Base-by-base conservation (phyloP, 2,329 filamentous ascomycete species). In the Mycogone perniciosa region DNA sequence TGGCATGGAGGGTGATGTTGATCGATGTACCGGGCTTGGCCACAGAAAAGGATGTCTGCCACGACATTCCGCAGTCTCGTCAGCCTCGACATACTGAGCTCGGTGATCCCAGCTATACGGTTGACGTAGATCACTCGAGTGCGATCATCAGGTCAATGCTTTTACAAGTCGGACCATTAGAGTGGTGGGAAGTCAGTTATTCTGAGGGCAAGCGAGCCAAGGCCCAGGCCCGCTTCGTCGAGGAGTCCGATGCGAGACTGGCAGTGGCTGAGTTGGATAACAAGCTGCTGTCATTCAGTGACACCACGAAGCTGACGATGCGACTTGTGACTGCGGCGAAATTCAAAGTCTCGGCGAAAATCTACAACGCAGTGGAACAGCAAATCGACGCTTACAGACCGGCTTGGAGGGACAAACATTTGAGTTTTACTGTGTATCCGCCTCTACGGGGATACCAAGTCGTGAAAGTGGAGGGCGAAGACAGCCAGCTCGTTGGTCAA, bases 171-270 rank as follows among this genome's bases (percentile, higher is more conserved):
- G 71, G 70, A 0, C 59, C 62, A 0, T 46, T 74, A 2, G 67
- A 71, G 52, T 61, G 56, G 46, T 71, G 67, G 64, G 61, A 65
- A 26, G 52, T 62, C 1, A 48, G 47, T 1, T 55, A 58, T 6
- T 41, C 52, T 4, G 47, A 54, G 0, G 62, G 62, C 2, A 72
- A 68, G 49, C 62, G 71, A 2, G 51, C 68, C 13, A 72, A 72
- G 54, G 72, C 66, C 0, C 64, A 60, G 10, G 72, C 67, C 1
- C 58, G 60, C 2, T 77, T 75, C 41, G 20, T 59, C 4, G 57
- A 69, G 1, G 69, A 71, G 44, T 59, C 59, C 0, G 63, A 71
- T 37, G 73, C 73, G 0, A 56, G 56, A 39, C 55, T 64, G 7
- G 72, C 46, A 4, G 34, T 29, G 5, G 26, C 46, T 4, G 5